Conservation (phyloP, 1,284 basidiomycete species). For the Boletus sp. region DNA sequence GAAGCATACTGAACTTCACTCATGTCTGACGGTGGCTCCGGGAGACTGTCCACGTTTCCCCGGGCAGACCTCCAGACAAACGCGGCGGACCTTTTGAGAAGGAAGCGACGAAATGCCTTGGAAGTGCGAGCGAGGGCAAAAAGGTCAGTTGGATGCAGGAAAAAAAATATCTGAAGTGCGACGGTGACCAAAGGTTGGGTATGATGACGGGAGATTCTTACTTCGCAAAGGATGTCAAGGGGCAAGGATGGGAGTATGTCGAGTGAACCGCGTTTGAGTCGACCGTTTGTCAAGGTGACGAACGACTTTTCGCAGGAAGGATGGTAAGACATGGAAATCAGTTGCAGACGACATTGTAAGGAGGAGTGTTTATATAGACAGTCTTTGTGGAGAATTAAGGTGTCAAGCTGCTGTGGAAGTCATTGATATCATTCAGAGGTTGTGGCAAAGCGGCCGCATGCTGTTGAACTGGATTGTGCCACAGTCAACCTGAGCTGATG, state of each 20-base stretch:
- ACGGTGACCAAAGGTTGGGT: background rate
- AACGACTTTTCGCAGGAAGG: background rate
- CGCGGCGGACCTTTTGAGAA: conserved; percentile 22
- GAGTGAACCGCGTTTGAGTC: conserved; percentile 24
- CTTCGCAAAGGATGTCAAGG: conserved; percentile 29
- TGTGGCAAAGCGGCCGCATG: too few relatives aligned
- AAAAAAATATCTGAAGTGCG: conserved; percentile 26
- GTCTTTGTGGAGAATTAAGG: background rate
- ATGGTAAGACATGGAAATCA: conserved; percentile 12
- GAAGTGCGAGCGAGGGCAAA: conserved; percentile 31
- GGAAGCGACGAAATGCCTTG: conserved; percentile 26
- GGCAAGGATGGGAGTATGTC: conserved; percentile 23
- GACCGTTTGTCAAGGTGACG: background rate
- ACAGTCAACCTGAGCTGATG: too few relatives aligned
- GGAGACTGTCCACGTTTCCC: conserved; percentile 24
- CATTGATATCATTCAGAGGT: too few relatives aligned
- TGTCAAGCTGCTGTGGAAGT: background rate
- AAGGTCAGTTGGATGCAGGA: conserved; percentile 30
- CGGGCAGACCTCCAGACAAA: conserved; percentile 32
- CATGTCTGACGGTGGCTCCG: conserved; percentile 31
- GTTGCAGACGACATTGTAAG: background rate
- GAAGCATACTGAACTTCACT: conserved; percentile 34
- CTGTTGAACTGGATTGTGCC: conserved; percentile 1
- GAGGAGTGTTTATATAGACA: conserved; percentile 6
- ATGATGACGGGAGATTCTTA: background rate